Evolutionary conservation across 2,329 filamentous ascomycete species (phyloP).

Genomic region (Pyrenochaeta sp.): DNA sequence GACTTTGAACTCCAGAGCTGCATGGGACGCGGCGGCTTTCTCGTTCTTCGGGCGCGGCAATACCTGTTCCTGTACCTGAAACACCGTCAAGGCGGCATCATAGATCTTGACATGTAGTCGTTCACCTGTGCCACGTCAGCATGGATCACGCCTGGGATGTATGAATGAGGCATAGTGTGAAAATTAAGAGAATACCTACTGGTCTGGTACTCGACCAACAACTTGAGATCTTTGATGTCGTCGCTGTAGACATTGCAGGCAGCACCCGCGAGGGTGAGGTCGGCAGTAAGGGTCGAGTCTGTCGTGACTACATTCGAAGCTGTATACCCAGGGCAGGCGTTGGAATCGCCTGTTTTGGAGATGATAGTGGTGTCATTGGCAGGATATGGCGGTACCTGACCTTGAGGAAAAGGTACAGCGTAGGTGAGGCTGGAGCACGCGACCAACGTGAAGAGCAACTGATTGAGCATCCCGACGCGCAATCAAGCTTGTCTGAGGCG

Average conservation of each 20-base stretch:
- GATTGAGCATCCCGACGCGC: slow-evolving; percentile 26
- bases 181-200: slow-evolving; percentile 50
- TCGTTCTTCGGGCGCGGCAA: slow-evolving; percentile 66
- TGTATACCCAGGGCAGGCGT: slow-evolving; percentile 73
- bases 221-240: slow-evolving; percentile 64
- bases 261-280: slow-evolving; percentile 72
- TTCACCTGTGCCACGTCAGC: slow-evolving; percentile 56
- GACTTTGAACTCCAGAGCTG: slow-evolving; percentile 64
- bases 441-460: slow-evolving; percentile 25
- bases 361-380: slow-evolving; percentile 11
- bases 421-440: slow-evolving; percentile 21
- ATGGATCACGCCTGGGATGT: not conserved
- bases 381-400: not conserved
- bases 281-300: slow-evolving; percentile 69
- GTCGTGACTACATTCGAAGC: slow-evolving; percentile 67
- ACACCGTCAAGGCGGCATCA: slow-evolving; percentile 73
- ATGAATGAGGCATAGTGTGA: not conserved
- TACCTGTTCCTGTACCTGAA: slow-evolving; percentile 76
- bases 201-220: slow-evolving; percentile 69
- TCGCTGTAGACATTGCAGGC: slow-evolving; percentile 69
- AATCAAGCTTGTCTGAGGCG: slow-evolving; percentile 4
- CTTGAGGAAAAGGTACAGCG: slow-evolving; percentile 26
- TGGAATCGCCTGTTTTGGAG: slow-evolving; percentile 39
- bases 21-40: slow-evolving; percentile 41
- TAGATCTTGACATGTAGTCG: slow-evolving; percentile 80